Evolutionary conservation across 208 protist species (phyloP).

Genomic region (Naegleria fowleri): DNA sequence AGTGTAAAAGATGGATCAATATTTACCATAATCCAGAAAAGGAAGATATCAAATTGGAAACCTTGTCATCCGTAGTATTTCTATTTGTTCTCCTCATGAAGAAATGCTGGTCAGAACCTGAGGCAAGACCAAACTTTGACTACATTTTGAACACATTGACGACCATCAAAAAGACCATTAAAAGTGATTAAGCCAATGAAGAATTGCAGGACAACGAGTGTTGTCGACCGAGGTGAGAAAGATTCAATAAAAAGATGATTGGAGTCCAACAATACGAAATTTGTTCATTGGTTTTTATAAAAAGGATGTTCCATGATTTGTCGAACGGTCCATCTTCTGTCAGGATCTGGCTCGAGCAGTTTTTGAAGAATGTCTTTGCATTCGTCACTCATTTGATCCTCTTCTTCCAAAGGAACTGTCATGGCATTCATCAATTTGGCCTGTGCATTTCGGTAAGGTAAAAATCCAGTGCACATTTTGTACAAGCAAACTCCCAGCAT

Average conservation of each 20-base stretch:
- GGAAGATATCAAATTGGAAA: not conserved
- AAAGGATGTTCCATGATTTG: slow-evolving; percentile 17
- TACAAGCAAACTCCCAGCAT: not conserved
- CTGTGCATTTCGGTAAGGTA: not conserved
- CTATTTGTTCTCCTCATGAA: not conserved
- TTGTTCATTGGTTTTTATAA: not conserved
- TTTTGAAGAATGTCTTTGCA: not conserved
- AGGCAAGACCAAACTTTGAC: not conserved
- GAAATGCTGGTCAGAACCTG: not conserved
- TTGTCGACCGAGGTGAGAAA: too few species aligned
- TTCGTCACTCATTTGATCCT: not conserved
- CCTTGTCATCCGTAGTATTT: not conserved
- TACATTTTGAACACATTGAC: not conserved
- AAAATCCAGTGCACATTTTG: not conserved
- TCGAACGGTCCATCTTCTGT: not conserved
- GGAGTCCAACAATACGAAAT: too few species aligned
- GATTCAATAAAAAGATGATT: too few species aligned
- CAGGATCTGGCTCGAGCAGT: not conserved
- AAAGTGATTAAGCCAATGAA: not conserved
- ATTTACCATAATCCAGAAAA: not conserved
- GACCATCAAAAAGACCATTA: not conserved
- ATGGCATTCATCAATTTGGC: not conserved
- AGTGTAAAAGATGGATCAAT: not conserved
- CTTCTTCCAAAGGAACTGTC: slow-evolving; percentile 21
- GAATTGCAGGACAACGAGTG: too few species aligned